These are phyloP conservation scores for Leucogyrophana mollusca DNA, from an alignment of 768 basidiomycete genomes.

Conservation along the genomic window DNA sequence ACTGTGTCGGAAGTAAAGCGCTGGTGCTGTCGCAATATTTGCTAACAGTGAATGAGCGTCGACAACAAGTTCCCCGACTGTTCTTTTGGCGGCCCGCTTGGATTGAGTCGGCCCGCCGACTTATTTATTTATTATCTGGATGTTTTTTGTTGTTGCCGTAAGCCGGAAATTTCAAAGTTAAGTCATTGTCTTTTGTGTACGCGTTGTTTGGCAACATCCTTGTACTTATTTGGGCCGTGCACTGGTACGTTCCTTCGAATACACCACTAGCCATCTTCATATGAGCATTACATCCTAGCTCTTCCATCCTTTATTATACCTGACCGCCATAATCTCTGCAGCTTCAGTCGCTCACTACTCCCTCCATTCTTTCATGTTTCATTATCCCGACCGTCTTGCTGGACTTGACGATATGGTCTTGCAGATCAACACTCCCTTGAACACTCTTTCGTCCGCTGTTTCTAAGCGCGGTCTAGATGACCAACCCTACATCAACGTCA, in stretches of 20 bases:
- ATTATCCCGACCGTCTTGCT: constrained; percentile 42
- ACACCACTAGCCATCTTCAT: no score
- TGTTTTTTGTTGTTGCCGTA: no score
- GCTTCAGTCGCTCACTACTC: constrained; percentile 11
- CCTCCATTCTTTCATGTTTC: constrained; percentile 25
- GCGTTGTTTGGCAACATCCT: constrained; percentile 12
- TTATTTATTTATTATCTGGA: no score
- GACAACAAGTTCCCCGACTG: no score
- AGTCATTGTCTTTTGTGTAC: constrained; percentile 5
- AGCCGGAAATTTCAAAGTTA: no score
- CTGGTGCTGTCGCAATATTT: no score
- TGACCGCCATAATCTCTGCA: background rate
- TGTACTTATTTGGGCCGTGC: background rate
- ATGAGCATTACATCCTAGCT: constrained; percentile 4
- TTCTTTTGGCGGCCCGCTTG: no score
- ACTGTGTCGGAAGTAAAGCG: no score
- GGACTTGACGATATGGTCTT: constrained; percentile 40
- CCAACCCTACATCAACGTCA: constrained; percentile 17
- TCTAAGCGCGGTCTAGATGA: constrained; percentile 16
- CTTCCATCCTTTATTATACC: constrained; percentile 2
- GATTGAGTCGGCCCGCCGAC: no score
- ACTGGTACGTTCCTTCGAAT: no score
- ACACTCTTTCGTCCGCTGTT: constrained; percentile 26
- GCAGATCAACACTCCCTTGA: constrained; percentile 28
- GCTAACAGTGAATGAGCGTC: no score